phyloP scores from a whole-genome alignment of 352 stramenopile species.

The Plasmopara viticola region DNA sequence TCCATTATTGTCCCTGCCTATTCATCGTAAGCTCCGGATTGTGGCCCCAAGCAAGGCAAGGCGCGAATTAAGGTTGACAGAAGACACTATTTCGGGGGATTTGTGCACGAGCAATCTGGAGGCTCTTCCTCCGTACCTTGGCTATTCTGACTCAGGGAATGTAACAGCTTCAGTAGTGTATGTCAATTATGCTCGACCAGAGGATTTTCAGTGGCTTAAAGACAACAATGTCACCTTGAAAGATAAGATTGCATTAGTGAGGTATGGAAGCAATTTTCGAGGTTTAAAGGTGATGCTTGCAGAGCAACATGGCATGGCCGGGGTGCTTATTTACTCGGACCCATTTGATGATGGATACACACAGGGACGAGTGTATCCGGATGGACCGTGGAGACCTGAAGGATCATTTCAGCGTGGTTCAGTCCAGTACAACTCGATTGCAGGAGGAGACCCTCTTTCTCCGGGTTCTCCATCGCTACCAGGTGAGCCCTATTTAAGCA shows the following conservation, averaged over 20 bases:
- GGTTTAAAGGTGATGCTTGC: slow-evolving; percentile 83
- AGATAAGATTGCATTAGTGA: slow-evolving; percentile 77
- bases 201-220: slow-evolving; percentile 79
- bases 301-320: slow-evolving; percentile 64
- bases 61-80: slow-evolving; percentile 49
- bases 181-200: slow-evolving; percentile 78
- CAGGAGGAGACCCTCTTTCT: slow-evolving; percentile 61
- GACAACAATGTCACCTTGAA: slow-evolving; percentile 58
- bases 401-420: slow-evolving; percentile 83
- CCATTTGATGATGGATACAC: slow-evolving; percentile 77
- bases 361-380: slow-evolving; percentile 35
- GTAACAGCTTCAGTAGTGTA: slow-evolving; percentile 77
- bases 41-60: slow-evolving; percentile 26
- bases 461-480: slow-evolving; percentile 42
- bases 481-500: slow-evolving; percentile 30
- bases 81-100: slow-evolving; percentile 52
- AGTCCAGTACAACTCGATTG: slow-evolving; percentile 74
- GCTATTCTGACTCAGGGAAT: slow-evolving; percentile 74
- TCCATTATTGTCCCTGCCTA: slow-evolving; percentile 62
- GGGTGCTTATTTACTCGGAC: slow-evolving; percentile 87
- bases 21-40: slow-evolving; percentile 38
- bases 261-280: slow-evolving; percentile 77
- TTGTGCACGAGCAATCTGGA: slow-evolving; percentile 48
- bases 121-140: slow-evolving; percentile 70
- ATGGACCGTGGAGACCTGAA: slow-evolving; percentile 45